A percentile compares a stretch with the other conserved stretches of the same genome.
These are phyloP conservation scores for Phytopythium kandeliae DNA, from an alignment of 352 stramenopile genomes.

Conservation along the genomic window DNA sequence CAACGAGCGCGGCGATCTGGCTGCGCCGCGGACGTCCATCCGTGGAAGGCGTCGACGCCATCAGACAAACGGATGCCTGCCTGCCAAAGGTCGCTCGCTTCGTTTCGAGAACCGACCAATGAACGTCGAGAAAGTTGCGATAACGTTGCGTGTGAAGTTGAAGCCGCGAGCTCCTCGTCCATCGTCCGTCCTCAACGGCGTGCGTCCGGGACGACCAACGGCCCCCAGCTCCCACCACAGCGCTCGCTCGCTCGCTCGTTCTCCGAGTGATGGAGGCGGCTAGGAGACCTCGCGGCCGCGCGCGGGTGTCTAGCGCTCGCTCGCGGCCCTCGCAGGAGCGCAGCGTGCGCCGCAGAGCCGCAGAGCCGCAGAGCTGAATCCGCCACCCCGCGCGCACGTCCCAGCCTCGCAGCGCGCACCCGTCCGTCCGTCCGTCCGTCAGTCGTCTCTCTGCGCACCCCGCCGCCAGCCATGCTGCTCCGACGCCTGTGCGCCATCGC, in stretches of 20 bases:
- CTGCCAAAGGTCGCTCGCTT: not conserved
- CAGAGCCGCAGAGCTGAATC: conserved; percentile 6
- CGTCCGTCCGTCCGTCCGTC: too few species aligned
- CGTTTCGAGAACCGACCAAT: not conserved
- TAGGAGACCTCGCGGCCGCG: too few species aligned
- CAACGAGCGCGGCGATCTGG: too few species aligned
- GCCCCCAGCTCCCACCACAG: too few species aligned
- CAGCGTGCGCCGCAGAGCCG: not conserved
- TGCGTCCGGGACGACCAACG: too few species aligned
- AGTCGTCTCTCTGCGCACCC: too few species aligned
- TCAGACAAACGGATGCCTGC: too few species aligned
- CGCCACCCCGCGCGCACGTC: not conserved
- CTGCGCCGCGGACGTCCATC: not conserved
- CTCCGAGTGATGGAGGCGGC: not conserved
- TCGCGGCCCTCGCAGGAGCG: not conserved
- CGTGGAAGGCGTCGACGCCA: too few species aligned
- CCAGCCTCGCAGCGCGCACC: too few species aligned
- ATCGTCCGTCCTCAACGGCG: not conserved
- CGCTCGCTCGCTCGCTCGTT: not conserved
- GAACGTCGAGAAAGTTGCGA: not conserved
- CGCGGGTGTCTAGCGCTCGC: not conserved
- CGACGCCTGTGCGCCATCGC: not conserved
- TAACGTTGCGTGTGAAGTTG: not conserved
- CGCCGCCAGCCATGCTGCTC: not conserved
- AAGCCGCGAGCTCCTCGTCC: not conserved